Conservation (phyloP, 345 rosid genomes). For the Odontarrhena argentea region DNA sequence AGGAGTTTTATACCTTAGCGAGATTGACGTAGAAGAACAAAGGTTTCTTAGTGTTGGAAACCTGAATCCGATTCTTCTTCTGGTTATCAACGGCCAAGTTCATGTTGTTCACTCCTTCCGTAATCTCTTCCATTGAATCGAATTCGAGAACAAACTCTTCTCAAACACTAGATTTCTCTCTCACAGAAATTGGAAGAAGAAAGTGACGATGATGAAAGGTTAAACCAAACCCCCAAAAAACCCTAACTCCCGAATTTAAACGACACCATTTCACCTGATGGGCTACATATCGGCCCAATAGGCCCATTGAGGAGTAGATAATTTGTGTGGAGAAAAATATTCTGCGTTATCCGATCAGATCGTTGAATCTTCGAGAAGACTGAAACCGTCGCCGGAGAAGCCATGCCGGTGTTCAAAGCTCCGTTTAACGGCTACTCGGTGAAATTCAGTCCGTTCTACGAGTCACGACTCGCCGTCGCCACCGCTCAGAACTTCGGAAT, state of each 20-base stretch:
- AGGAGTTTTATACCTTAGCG: conserved; percentile 61
- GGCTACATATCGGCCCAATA: neutral
- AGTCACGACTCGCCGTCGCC: conserved; percentile 82
- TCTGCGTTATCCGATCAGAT: conserved; percentile 37
- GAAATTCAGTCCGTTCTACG: conserved; percentile 87
- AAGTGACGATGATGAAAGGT: conserved; percentile 30
- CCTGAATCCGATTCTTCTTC: conserved; percentile 92
- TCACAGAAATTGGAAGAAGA: conserved; percentile 14
- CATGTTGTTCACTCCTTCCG: conserved; percentile 67
- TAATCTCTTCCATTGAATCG: conserved; percentile 67
- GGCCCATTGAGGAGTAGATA: conserved; percentile 5
- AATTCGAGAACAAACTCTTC: conserved; percentile 6
- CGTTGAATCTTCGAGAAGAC: conserved; percentile 21
- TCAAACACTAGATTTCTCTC: conserved; percentile 14
- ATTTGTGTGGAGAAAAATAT: neutral
- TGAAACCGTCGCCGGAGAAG: conserved; percentile 29
- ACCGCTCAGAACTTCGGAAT: conserved; percentile 94
- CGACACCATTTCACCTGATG: conserved; percentile 17
- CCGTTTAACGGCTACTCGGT: conserved; percentile 92
- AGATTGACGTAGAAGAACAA: conserved; percentile 94
- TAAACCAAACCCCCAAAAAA: conserved; percentile 42
- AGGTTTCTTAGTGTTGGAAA: conserved; percentile 93
- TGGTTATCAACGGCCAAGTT: conserved; percentile 50
- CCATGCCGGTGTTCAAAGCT: conserved; percentile 79
- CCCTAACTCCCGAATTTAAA: conserved; percentile 26